Evolutionary conservation across 352 stramenopile species (phyloP).

Genomic region (Globisporangium middletonii): DNA sequence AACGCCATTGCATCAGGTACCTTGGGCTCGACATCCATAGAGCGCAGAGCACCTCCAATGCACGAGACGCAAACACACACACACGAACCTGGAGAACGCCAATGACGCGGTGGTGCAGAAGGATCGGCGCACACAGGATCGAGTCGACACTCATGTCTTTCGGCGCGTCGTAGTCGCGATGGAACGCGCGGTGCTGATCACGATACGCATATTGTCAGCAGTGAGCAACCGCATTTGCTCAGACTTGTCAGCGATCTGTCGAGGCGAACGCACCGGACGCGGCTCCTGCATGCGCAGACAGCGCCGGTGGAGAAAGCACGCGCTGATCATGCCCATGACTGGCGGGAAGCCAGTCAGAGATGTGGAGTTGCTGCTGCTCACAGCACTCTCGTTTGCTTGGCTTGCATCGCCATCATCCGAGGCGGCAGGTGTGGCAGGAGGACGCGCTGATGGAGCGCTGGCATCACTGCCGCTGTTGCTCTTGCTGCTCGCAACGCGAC

Average conservation of each 20-base stretch:
- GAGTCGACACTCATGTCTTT: slow-evolving; percentile 46
- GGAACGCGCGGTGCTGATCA: slow-evolving; percentile 42
- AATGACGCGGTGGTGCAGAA: slow-evolving; percentile 46
- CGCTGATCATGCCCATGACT: slow-evolving; percentile 51
- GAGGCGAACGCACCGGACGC: slow-evolving; percentile 19
- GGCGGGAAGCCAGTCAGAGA: slow-evolving; percentile 26
- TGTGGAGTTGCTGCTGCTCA: not conserved
- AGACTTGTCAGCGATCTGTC: no score
- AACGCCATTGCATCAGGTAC: no score
- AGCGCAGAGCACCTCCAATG: no score
- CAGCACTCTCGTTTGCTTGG: not conserved
- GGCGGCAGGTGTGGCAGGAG: not conserved
- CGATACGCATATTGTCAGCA: no score
- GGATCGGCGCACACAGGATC: slow-evolving; percentile 47
- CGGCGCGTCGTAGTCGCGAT: slow-evolving; percentile 54
- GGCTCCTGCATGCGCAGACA: slow-evolving; percentile 61
- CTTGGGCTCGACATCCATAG: no score
- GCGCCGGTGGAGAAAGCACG: slow-evolving; percentile 45
- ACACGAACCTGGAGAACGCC: slow-evolving; percentile 41
- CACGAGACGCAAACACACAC: not conserved
- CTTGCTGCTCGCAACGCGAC: slow-evolving; percentile 5
- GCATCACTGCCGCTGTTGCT: not conserved
- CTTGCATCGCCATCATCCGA: not conserved
- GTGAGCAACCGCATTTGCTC: not conserved
- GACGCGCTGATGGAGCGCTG: not conserved